These are phyloP conservation scores for Termitomyces sp. DNA, from an alignment of 768 basidiomycete genomes.

Conservation along the genomic window DNA sequence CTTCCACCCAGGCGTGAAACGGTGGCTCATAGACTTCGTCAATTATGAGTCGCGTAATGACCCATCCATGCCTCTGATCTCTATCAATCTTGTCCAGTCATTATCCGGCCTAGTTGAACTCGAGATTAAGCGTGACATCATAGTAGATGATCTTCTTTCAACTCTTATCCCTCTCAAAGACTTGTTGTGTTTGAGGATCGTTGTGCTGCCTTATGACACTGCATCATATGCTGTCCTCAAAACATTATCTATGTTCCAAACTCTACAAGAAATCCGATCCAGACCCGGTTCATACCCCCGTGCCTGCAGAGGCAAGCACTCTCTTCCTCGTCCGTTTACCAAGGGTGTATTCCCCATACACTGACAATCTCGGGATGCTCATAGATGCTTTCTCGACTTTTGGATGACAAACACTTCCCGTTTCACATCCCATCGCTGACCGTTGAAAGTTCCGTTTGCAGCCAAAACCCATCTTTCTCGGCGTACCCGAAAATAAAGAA, in stretches of 20 bases:
- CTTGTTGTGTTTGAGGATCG: background rate
- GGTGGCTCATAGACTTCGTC: too few species aligned
- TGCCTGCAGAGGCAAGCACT: background rate
- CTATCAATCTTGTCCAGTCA: too few species aligned
- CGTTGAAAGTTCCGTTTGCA: background rate
- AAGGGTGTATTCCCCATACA: background rate
- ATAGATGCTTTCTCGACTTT: background rate
- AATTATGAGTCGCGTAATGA: background rate
- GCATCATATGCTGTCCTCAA: background rate
- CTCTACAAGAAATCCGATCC: background rate
- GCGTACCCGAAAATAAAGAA: background rate
- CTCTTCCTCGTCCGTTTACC: background rate
- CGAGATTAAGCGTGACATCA: background rate
- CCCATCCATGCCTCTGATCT: background rate
- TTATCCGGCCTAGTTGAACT: background rate
- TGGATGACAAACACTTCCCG: background rate
- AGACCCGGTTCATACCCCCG: too few species aligned
- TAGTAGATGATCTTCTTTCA: background rate
- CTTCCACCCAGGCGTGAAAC: too few species aligned
- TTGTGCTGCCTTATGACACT: background rate
- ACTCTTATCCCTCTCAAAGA: background rate
- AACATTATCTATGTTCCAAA: background rate
- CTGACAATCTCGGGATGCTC: background rate
- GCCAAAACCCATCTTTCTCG: background rate
- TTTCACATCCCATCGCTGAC: background rate